phyloP scores from a whole-genome alignment of 2,329 filamentous ascomycete species.

The Xylariales sp. region DNA sequence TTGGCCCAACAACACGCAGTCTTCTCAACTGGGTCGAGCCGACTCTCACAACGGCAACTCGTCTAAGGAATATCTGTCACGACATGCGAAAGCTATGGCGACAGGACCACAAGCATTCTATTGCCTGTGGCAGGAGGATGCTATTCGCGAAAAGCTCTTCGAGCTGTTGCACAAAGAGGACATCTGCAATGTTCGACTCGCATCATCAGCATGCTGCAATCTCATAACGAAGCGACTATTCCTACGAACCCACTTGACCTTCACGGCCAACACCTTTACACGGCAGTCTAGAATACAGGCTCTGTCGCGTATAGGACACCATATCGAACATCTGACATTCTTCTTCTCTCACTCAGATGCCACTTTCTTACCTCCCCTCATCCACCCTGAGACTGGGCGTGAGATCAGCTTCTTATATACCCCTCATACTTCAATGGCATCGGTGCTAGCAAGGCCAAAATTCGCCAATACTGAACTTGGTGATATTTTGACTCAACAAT shows the following conservation, averaged over 20 bases:
- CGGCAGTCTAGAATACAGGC: constrained; percentile 68
- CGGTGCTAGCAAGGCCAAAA: constrained; percentile 61
- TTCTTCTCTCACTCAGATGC: constrained; percentile 69
- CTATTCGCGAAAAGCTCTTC: constrained; percentile 47
- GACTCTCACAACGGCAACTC: constrained; percentile 12
- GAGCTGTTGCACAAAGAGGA: constrained; percentile 44
- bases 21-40: constrained; percentile 9
- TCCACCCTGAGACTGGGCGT: constrained; percentile 70
- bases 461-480: constrained; percentile 77
- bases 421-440: constrained; percentile 64
- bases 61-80: constrained; percentile 17
- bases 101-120: constrained; percentile 46
- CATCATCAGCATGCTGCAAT: constrained; percentile 66
- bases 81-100: constrained; percentile 51
- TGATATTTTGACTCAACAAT: constrained; percentile 79
- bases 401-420: constrained; percentile 80
- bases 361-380: constrained; percentile 78
- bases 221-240: constrained; percentile 67
- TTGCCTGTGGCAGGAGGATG: constrained; percentile 49
- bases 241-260: constrained; percentile 63
- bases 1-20: not conserved
- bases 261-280: constrained; percentile 71
- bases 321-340: constrained; percentile 76
- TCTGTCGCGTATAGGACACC: constrained; percentile 70
- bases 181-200: constrained; percentile 57